Evolutionary conservation across 192 early-diverging fungal species (phyloP).

Genomic region (Linderina pennispora): DNA sequence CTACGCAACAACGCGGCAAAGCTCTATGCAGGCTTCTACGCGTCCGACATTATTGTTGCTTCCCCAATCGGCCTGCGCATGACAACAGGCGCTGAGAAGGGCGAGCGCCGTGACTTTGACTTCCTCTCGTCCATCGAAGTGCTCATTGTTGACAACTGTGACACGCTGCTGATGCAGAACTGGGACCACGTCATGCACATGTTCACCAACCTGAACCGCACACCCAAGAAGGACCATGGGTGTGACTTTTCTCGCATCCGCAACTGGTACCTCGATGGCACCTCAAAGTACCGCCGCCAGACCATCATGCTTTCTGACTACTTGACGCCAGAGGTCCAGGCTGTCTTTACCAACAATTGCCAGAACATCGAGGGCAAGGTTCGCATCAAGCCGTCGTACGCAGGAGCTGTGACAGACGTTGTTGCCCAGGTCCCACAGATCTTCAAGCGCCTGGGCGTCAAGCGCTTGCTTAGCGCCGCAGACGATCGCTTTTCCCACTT

Average conservation of each 20-base stretch:
- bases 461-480: constrained; percentile 53
- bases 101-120: constrained; percentile 88
- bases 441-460: constrained; percentile 67
- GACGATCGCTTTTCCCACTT: constrained; percentile 87
- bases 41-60: constrained; percentile 84
- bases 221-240: constrained; percentile 85
- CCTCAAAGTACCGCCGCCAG: constrained; percentile 81
- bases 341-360: constrained; percentile 68
- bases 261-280: constrained; percentile 81
- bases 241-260: constrained; percentile 94
- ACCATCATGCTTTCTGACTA: constrained; percentile 78
- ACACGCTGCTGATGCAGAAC: constrained; percentile 94
- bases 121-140: constrained; percentile 92
- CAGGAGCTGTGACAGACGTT: constrained; percentile 74
- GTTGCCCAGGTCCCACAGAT: constrained; percentile 74
- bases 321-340: constrained; percentile 86
- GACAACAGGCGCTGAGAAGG: constrained; percentile 69
- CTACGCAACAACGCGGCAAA: constrained; percentile 82
- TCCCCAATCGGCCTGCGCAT: constrained; percentile 89
- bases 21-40: constrained; percentile 84
- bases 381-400: constrained; percentile 56
- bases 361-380: constrained; percentile 58
- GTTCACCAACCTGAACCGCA: constrained; percentile 78
- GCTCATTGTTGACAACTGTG: constrained; percentile 78
- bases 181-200: constrained; percentile 93